phyloP scores from a whole-genome alignment of 2,329 filamentous ascomycete genomes.

The Dactylellina leptospora region DNA sequence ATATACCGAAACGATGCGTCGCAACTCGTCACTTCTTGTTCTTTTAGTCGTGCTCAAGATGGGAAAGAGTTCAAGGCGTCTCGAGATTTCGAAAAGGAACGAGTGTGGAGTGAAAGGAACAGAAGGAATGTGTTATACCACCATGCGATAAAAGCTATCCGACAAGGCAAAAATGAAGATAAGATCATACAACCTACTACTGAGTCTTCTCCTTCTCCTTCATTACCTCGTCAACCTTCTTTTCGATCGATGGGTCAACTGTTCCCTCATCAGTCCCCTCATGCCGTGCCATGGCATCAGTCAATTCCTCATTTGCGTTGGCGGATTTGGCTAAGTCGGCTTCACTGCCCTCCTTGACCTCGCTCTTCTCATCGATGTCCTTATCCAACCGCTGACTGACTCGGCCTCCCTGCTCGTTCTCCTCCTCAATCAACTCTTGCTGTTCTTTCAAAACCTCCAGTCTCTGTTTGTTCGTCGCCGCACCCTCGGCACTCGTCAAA shows the following conservation, averaged over 20 bases:
- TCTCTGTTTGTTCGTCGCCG: conserved; percentile 97
- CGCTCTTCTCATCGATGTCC: conserved; percentile 94
- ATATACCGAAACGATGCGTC: no score
- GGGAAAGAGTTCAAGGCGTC: no score
- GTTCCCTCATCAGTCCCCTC: conserved; percentile 55
- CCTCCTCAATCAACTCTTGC: conserved; percentile 96
- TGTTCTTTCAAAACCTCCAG: conserved; percentile 98
- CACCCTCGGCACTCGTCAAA: conserved; percentile 94
- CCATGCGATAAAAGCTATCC: no score
- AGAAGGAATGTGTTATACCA: background rate
- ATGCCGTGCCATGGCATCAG: conserved; percentile 54
- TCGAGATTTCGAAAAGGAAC: no score
- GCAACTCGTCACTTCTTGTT: no score
- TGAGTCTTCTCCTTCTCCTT: conserved; percentile 12
- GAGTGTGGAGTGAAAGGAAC: no score
- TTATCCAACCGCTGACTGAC: conserved; percentile 77
- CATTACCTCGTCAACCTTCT: conserved; percentile 17
- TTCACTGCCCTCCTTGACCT: conserved; percentile 56
- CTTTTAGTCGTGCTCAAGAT: no score
- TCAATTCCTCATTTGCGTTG: conserved; percentile 51
- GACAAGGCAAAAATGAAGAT: background rate
- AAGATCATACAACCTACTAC: background rate
- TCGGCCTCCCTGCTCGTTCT: conserved; percentile 76
- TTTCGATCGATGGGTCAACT: conserved; percentile 41
- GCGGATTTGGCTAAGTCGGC: conserved; percentile 21